These are phyloP conservation scores for Podila epigama DNA, from an alignment of 192 early-diverging fungal species.

Conservation along the genomic window DNA sequence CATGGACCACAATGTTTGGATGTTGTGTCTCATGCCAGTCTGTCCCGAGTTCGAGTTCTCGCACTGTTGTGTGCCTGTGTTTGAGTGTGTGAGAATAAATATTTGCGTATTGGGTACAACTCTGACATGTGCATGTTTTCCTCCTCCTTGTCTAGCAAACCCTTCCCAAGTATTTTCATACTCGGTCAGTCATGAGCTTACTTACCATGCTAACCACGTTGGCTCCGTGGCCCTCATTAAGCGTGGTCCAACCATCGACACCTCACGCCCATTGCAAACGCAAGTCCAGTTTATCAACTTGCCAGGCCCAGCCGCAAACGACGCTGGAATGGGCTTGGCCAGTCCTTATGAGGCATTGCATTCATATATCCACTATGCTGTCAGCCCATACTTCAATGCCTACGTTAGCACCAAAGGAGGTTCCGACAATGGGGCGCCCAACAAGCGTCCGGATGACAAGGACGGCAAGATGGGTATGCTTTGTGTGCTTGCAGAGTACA, in stretches of 20 bases:
- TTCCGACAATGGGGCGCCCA: conserved; percentile 51
- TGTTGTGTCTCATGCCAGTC: too few species aligned
- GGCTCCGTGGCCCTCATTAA: conserved; percentile 85
- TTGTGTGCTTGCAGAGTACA: too few species aligned
- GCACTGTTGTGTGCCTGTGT: too few species aligned
- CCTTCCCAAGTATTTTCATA: conserved; percentile 59
- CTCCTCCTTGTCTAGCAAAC: conserved; percentile 32
- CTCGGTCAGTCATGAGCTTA: conserved; percentile 75
- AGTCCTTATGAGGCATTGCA: conserved; percentile 90
- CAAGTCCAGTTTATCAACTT: conserved; percentile 94
- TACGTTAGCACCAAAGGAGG: conserved; percentile 79
- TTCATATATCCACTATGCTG: conserved; percentile 91
- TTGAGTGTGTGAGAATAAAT: too few species aligned
- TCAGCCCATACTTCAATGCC: conserved; percentile 96
- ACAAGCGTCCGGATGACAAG: conserved; percentile 60
- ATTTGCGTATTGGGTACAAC: too few species aligned
- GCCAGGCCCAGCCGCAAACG: conserved; percentile 71
- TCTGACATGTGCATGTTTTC: conserved; percentile 42
- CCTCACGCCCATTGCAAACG: conserved; percentile 69
- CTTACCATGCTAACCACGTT: conserved; percentile 73
- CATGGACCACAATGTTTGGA: too few species aligned
- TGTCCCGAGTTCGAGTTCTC: too few species aligned
- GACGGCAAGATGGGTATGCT: conserved; percentile 76
- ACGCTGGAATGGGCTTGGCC: conserved; percentile 51
- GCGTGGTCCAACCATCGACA: conserved; percentile 74